phyloP scores from a whole-genome alignment of 768 basidiomycete genomes.

The Panaeolus papilionaceus region DNA sequence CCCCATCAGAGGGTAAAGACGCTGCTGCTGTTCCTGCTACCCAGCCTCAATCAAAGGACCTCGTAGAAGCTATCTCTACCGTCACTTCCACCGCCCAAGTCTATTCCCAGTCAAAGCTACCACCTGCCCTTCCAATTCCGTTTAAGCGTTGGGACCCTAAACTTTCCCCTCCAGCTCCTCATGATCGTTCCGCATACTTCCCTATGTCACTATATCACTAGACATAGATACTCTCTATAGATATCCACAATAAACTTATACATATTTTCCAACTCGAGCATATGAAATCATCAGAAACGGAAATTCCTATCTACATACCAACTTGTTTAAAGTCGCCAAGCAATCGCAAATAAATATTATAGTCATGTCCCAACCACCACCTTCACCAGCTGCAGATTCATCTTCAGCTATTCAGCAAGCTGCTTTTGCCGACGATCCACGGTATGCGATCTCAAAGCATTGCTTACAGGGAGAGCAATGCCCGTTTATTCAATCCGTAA shows the following conservation, averaged over 20 bases:
- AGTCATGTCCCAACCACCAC: conserved; percentile 52
- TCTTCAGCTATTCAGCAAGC: conserved; percentile 63
- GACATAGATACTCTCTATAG: conserved; percentile 20
- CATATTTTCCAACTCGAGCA: not conserved
- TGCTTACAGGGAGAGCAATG: conserved; percentile 1
- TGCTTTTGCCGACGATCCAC: conserved; percentile 81
- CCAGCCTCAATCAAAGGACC: conserved; percentile 55
- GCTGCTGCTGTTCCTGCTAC: conserved; percentile 52
- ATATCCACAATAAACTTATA: conserved; percentile 15
- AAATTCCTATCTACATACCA: not conserved
- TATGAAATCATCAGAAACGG: not conserved
- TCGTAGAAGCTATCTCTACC: conserved; percentile 75
- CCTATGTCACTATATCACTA: conserved; percentile 73
- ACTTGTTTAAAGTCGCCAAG: conserved; percentile 34
- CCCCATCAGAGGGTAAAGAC: conserved; percentile 50
- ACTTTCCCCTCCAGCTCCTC: conserved; percentile 78
- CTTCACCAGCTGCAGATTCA: conserved; percentile 58
- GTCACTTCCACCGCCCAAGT: conserved; percentile 62
- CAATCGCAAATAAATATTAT: conserved; percentile 43
- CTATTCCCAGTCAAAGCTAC: conserved; percentile 69
- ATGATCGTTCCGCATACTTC: conserved; percentile 83
- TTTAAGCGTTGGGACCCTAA: conserved; percentile 79
- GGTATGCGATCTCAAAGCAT: conserved; percentile 40
- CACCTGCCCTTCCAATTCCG: conserved; percentile 73
- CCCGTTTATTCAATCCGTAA: conserved; percentile 29